phyloP scores from a whole-genome alignment of 73 alveolate species.

The Uronychia setigera region DNA sequence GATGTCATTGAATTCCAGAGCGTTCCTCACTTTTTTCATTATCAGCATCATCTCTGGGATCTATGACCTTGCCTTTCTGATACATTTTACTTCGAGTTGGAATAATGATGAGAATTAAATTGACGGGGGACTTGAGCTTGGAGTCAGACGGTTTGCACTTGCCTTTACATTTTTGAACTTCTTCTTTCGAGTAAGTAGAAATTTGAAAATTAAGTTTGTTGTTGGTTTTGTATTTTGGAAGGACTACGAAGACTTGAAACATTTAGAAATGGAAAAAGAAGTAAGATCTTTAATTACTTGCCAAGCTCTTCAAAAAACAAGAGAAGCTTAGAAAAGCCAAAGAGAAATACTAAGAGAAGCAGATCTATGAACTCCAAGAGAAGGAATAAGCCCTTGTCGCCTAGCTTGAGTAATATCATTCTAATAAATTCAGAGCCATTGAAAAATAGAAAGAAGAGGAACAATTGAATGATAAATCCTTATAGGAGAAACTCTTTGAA shows the following conservation, averaged over 20 bases:
- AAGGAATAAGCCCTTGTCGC: conserved; percentile 43
- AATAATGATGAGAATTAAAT: conserved; percentile 9
- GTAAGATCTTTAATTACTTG: neutral
- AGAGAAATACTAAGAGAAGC: conserved; percentile 35
- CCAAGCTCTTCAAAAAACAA: neutral
- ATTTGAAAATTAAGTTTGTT: neutral
- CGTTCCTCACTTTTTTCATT: conserved; percentile 1
- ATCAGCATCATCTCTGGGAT: conserved; percentile 4
- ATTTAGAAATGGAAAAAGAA: conserved; percentile 21
- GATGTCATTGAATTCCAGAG: neutral
- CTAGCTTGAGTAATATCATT: neutral
- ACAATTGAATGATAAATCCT: conserved; percentile 12
- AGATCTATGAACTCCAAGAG: conserved; percentile 41
- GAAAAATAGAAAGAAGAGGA: conserved; percentile 50
- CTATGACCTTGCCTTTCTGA: conserved; percentile 30
- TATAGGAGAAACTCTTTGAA: conserved; percentile 31
- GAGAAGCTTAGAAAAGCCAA: conserved; percentile 33
- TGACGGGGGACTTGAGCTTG: conserved; percentile 44
- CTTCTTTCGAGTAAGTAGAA: conserved; percentile 14
- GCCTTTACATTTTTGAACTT: conserved; percentile 13
- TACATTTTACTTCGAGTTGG: neutral
- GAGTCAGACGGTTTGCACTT: conserved; percentile 25
- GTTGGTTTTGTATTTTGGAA: neutral
- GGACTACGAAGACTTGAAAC: neutral
- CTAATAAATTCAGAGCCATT: neutral